Evolutionary conservation across 495 filamentous ascomycete species (phyloP).

Genomic region (Durotheca rogersii): DNA sequence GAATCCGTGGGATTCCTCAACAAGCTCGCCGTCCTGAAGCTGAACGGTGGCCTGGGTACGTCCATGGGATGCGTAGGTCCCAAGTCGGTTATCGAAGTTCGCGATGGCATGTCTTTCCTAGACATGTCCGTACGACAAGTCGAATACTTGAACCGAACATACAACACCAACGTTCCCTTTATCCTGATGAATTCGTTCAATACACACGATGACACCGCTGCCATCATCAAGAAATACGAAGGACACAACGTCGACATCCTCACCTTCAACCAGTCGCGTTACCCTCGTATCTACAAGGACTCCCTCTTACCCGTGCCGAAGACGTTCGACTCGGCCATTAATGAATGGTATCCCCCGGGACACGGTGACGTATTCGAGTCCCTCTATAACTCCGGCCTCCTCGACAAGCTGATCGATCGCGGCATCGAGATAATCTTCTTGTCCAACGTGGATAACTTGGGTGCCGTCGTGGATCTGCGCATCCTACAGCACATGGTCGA

Average conservation of each 20-base stretch:
- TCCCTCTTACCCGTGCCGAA: conserved; percentile 95
- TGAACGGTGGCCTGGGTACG: conserved; percentile 98
- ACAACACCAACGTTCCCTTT: conserved; percentile 96
- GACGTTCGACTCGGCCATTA: conserved; percentile 79
- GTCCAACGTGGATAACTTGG: conserved; percentile 98
- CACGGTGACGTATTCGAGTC: conserved; percentile 99
- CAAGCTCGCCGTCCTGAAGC: conserved; percentile 98
- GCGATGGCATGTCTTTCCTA: conserved; percentile 99
- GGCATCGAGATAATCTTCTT: conserved; percentile 98
- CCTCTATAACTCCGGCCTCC: conserved; percentile 97
- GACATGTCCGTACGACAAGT: conserved; percentile 99
- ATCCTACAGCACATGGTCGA: conserved; percentile 99
- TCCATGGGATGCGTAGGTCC: conserved; percentile 99
- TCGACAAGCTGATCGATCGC: conserved; percentile 91
- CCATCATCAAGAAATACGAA: conserved; percentile 99
- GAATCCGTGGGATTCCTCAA: conserved; percentile 90
- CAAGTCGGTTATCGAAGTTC: conserved; percentile 99
- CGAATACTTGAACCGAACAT: conserved; percentile 97
- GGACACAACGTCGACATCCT: conserved; percentile 99
- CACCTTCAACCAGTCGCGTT: conserved; percentile 99
- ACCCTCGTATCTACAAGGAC: conserved; percentile 96
- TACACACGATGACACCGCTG: conserved; percentile 95
- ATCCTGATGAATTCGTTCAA: conserved; percentile 99
- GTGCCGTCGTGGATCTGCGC: conserved; percentile 93
- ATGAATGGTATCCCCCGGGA: conserved; percentile 98